These are phyloP conservation scores for Opeltia flavorubescens DNA, from an alignment of 495 filamentous ascomycete genomes.

Conservation along the genomic window DNA sequence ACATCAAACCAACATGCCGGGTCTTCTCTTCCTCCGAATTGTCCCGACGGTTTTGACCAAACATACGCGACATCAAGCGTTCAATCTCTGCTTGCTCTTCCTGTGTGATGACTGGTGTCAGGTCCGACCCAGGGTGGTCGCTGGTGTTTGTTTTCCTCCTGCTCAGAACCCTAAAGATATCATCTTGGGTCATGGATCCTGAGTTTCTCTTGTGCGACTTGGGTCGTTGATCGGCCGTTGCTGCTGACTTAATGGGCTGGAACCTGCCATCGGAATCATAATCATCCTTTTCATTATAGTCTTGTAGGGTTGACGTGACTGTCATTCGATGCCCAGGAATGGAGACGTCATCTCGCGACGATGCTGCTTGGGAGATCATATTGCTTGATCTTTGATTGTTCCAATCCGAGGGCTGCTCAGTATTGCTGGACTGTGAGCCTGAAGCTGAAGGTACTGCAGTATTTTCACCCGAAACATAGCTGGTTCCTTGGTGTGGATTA, in stretches of 20 bases:
- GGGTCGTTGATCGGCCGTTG: conserved; percentile 1
- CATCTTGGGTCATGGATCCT: conserved; percentile 29
- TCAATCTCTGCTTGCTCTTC: conserved; percentile 46
- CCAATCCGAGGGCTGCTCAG: neutral
- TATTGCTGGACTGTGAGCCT: neutral
- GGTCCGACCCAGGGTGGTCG: conserved; percentile 8
- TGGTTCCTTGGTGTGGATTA: neutral
- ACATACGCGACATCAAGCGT: conserved; percentile 49
- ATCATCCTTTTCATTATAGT: neutral
- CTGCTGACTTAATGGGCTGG: conserved; percentile 8
- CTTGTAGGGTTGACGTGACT: neutral
- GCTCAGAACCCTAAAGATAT: conserved; percentile 36
- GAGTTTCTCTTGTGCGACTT: neutral
- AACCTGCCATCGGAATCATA: neutral
- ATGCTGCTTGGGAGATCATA: neutral
- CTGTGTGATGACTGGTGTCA: conserved; percentile 14
- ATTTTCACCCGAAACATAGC: conserved; percentile 5
- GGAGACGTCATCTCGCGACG: neutral
- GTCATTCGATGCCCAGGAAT: neutral
- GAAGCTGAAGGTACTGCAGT: neutral
- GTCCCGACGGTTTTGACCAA: conserved; percentile 42
- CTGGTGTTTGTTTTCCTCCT: conserved; percentile 27
- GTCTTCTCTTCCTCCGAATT: conserved; percentile 53
- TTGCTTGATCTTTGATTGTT: too few relatives aligned
- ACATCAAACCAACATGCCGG: conserved; percentile 42